phyloP scores from a whole-genome alignment of 1,284 basidiomycete species.

The Erythrobasidium hasegawianum region DNA sequence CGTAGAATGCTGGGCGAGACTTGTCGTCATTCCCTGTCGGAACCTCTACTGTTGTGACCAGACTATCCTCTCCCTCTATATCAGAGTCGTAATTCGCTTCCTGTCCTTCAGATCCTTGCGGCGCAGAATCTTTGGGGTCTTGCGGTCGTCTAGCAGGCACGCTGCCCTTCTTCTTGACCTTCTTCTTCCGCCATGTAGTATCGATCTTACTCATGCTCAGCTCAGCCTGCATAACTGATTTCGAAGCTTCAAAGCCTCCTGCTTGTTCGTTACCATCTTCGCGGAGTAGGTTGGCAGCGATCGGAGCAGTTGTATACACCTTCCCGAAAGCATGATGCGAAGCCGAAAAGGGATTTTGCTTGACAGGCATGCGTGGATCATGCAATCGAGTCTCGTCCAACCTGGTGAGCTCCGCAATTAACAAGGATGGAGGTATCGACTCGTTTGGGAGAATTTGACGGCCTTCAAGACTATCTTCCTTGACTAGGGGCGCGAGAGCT shows the following conservation, averaged over 20 bases:
- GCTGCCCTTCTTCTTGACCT: not conserved
- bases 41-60: too few relatives aligned
- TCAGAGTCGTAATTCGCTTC: too few relatives aligned
- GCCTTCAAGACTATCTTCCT: slow-evolving; percentile 10
- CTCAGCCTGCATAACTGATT: too few relatives aligned
- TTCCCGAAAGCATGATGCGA: slow-evolving; percentile 25
- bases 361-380: slow-evolving; percentile 7
- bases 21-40: too few relatives aligned
- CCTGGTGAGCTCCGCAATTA: slow-evolving; percentile 15
- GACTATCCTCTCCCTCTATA: too few relatives aligned
- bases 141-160: too few relatives aligned
- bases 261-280: slow-evolving; percentile 15
- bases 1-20: too few relatives aligned
- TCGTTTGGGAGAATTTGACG: not conserved
- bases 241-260: not conserved
- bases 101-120: too few relatives aligned
- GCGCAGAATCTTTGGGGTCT: too few relatives aligned
- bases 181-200: not conserved
- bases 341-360: not conserved
- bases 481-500: slow-evolving; percentile 6
- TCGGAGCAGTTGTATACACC: slow-evolving; percentile 18
- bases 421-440: not conserved
- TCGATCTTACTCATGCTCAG: too few relatives aligned
- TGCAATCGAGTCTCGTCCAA: slow-evolving; percentile 7
- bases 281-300: slow-evolving; percentile 2